phyloP scores from a whole-genome alignment of 2,329 filamentous ascomycete species.

The Cordyceps cateniannulata region DNA sequence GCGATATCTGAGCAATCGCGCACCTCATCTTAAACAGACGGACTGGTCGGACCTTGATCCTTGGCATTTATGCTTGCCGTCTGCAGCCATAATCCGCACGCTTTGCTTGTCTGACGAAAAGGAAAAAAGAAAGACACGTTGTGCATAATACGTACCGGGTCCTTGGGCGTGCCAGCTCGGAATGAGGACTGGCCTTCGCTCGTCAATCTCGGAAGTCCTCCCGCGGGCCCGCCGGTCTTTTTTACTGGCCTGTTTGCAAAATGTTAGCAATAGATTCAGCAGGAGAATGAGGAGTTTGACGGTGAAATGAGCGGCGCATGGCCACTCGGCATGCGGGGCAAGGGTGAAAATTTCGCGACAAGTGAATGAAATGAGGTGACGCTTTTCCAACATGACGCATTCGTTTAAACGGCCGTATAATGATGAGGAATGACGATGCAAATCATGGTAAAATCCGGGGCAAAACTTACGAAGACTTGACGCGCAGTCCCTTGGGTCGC shows the following conservation, averaged over 20 bases:
- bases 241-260: constrained; percentile 54
- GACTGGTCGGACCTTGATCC: neutral
- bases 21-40: neutral
- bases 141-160: constrained; percentile 42
- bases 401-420: neutral
- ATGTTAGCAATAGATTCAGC: neutral
- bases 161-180: constrained; percentile 46
- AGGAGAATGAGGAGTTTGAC: neutral
- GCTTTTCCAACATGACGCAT: neutral
- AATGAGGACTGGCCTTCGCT: constrained; percentile 59
- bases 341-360: constrained; percentile 2
- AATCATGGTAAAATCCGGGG: no score
- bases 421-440: neutral
- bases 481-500: constrained; percentile 55
- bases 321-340: constrained; percentile 1
- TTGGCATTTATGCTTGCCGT: neutral
- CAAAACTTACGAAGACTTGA: constrained; percentile 63
- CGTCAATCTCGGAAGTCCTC: constrained; percentile 59
- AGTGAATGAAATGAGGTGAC: neutral
- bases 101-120: neutral
- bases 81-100: neutral
- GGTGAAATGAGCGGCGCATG: neutral
- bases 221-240: constrained; percentile 63
- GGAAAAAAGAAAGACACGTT: neutral
- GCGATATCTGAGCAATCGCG: neutral